Evolutionary conservation across 2,329 filamentous ascomycete genomes (phyloP), one percentile per base, ranked within the genome.

Genomic region (Teratosphaeria gauchensis): DNA sequence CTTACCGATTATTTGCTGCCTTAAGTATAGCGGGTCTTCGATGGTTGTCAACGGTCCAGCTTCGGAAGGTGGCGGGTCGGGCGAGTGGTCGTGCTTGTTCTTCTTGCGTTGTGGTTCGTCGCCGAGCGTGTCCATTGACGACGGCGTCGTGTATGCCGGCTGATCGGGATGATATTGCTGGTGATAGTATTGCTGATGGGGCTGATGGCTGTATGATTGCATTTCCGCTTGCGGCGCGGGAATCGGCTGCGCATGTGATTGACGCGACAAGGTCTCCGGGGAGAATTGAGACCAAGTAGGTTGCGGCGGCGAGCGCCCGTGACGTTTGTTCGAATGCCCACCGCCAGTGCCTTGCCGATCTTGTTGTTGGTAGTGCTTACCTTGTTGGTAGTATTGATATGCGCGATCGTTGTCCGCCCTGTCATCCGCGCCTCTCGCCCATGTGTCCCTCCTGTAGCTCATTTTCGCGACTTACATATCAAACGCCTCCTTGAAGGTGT

Each of bases 1-100:
- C 46, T 51, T 51, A 32, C 55, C 55, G n/a, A 53, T 35, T 32
- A 53, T 53, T 19, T 57, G 55, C 48, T 57, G 55, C 24, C 55
- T 28, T 7, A 57, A 31, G 21, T 57, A 57, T 24, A 57, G 46
- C 48, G 55, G 42, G 33, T 57, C 56, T 51, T 57, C 56, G 16
- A 57, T 57, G 51, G 42, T 48, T 16, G 42, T 48, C 19, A 48
- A 16, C 5, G n/a, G 42, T 8, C n/a, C 42, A 48, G 42, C 19
- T 48, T 48, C 42, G n/a, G 42, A 48, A 48, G 42, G n/a, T 48
- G 42, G 42, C 42, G 42, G 42, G 4, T 48, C 42, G n/a, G 42
- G 42, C 42, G 42, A 48, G 42, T 21, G n/a, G 5, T 48, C 42
- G 42, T 48, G 42, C 42, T 48, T 48, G 42, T 19, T n/a, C 42